Percentiles rank a stretch among this genome's conserved stretches.
phyloP scores from a whole-genome alignment of 305 asterid species.

The Fraxinus nigra region DNA sequence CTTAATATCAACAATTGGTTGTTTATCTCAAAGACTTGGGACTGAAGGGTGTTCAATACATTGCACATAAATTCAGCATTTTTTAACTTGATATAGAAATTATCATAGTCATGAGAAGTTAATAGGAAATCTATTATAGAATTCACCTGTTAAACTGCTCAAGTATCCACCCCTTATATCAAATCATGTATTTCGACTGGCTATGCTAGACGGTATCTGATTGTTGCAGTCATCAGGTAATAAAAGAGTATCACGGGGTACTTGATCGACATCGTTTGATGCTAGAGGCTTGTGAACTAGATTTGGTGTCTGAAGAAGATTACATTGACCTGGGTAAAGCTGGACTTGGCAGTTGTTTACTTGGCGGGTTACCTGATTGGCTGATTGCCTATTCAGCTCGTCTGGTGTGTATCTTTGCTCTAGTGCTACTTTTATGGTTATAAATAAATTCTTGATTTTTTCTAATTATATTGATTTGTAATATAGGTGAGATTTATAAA shows the following conservation, averaged over 20 bases:
- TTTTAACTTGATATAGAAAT: neutral
- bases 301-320: conserved; percentile 89
- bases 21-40: conserved; percentile 4
- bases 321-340: conserved; percentile 88
- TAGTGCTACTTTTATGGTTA: conserved; percentile 10
- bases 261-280: conserved; percentile 74
- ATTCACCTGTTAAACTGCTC: neutral
- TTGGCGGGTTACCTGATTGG: conserved; percentile 98
- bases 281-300: conserved; percentile 90
- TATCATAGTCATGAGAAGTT: neutral
- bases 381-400: conserved; percentile 89
- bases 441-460: conserved; percentile 1
- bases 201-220: neutral
- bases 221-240: conserved; percentile 54
- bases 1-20: neutral
- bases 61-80: neutral
- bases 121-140: neutral
- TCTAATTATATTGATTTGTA: conserved; percentile 28
- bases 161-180: neutral
- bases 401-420: conserved; percentile 48
- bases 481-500: conserved; percentile 93
- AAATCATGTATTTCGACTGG: conserved; percentile 9
- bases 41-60: neutral
- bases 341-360: conserved; percentile 98
- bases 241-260: conserved; percentile 81